These are phyloP conservation scores for Naegleria lovaniensis DNA, from an alignment of 208 protist genomes.

Conservation along the genomic window DNA sequence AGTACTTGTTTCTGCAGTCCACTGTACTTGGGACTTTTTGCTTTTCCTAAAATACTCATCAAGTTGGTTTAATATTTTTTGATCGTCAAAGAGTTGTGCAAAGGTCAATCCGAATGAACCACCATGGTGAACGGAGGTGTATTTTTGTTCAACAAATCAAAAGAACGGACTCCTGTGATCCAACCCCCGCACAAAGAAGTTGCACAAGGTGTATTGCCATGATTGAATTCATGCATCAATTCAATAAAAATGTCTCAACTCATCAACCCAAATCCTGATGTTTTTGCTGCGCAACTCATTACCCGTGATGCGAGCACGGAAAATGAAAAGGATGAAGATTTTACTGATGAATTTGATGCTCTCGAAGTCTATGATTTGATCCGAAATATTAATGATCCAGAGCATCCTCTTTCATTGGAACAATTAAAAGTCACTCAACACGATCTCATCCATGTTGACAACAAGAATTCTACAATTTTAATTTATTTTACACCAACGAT, in stretches of 20 bases:
- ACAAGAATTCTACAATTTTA: constrained; percentile 55
- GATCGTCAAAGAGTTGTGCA: no score
- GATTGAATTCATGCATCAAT: no score
- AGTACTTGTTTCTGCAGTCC: background rate
- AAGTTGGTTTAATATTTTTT: no score
- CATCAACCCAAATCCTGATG: constrained; percentile 7
- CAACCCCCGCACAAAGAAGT: no score
- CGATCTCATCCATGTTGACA: constrained; percentile 76
- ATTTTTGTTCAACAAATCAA: no score
- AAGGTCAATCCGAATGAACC: no score
- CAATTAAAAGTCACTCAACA: constrained; percentile 88
- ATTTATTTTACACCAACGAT: constrained; percentile 96
- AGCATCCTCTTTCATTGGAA: constrained; percentile 96
- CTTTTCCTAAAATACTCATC: no score
- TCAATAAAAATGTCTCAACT: background rate
- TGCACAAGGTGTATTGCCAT: no score
- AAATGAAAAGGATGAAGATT: background rate
- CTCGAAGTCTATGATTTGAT: constrained; percentile 82
- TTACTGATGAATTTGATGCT: background rate
- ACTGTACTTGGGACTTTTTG: background rate
- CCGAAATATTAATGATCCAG: constrained; percentile 91
- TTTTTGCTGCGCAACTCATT: background rate
- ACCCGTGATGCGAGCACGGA: background rate
- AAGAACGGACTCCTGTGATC: no score
- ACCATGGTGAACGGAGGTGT: no score